phyloP scores from a whole-genome alignment of 805 yeast genomes.

The Teunomyces tritomae region DNA sequence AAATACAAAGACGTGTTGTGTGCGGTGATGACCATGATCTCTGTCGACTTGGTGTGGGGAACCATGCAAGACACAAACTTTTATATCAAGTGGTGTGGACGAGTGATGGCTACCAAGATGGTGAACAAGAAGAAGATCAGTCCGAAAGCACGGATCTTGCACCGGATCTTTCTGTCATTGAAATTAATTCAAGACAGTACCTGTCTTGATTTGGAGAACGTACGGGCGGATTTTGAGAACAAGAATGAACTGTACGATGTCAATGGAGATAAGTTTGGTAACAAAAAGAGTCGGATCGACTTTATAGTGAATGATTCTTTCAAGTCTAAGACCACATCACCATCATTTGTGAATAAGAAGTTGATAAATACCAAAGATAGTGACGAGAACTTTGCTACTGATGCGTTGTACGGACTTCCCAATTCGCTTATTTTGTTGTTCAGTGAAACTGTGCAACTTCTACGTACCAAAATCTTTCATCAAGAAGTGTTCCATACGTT shows the following conservation, averaged over 20 bases:
- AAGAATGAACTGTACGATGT: slow-evolving; percentile 33
- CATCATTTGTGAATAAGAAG: slow-evolving; percentile 41
- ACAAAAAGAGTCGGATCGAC: slow-evolving; percentile 22
- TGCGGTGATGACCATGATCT: slow-evolving; percentile 81
- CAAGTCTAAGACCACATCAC: slow-evolving; percentile 25
- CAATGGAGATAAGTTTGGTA: slow-evolving; percentile 31
- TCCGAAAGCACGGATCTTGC: slow-evolving; percentile 72
- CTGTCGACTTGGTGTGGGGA: slow-evolving; percentile 88
- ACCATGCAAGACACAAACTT: slow-evolving; percentile 81
- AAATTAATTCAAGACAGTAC: slow-evolving; percentile 79
- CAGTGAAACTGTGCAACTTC: slow-evolving; percentile 65
- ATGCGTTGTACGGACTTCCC: slow-evolving; percentile 81
- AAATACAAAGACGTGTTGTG: slow-evolving; percentile 82
- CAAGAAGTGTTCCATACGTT: slow-evolving; percentile 25
- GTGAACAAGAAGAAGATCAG: slow-evolving; percentile 60
- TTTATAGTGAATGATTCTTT: slow-evolving; percentile 19
- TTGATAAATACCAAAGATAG: slow-evolving; percentile 47
- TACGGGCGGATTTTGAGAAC: slow-evolving; percentile 32
- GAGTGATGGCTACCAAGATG: slow-evolving; percentile 69
- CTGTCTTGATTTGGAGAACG: slow-evolving; percentile 36
- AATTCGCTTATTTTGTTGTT: slow-evolving; percentile 72
- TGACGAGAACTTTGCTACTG: slow-evolving; percentile 65
- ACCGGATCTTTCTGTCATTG: slow-evolving; percentile 72
- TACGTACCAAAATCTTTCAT: slow-evolving; percentile 59
- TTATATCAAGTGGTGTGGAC: slow-evolving; percentile 74